These are phyloP conservation scores for Talaromyces sp. DNA, from an alignment of 2,329 filamentous ascomycete genomes.

Conservation along the genomic window DNA sequence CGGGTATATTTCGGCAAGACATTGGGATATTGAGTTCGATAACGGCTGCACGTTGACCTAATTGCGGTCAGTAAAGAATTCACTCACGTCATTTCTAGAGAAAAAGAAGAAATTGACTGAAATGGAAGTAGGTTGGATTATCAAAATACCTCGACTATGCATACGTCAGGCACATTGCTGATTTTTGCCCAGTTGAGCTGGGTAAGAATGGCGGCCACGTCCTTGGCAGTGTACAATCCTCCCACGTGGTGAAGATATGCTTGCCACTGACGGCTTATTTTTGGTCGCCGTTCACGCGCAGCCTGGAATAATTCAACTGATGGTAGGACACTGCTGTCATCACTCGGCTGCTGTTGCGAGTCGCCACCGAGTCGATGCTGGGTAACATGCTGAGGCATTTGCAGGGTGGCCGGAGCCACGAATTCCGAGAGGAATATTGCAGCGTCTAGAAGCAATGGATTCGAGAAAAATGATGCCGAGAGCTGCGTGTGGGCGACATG, in stretches of 20 bases:
- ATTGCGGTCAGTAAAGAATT: neutral
- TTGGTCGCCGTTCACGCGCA: neutral
- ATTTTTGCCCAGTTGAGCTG: neutral
- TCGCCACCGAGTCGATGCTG: neutral
- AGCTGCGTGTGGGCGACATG: constrained; percentile 34
- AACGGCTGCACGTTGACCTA: neutral
- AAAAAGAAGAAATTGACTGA: neutral
- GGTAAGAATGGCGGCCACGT: neutral
- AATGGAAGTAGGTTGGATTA: neutral
- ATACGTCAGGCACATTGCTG: neutral
- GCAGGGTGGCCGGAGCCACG: constrained; percentile 28
- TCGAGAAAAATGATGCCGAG: constrained; percentile 33
- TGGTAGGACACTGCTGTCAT: neutral
- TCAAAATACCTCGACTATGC: neutral
- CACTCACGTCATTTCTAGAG: neutral
- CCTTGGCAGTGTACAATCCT: neutral
- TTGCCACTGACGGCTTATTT: neutral
- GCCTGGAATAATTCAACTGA: neutral
- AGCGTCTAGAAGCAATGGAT: constrained; percentile 31
- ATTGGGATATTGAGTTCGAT: neutral
- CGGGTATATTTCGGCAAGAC: neutral
- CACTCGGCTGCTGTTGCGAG: neutral
- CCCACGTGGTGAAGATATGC: neutral
- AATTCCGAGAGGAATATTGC: constrained; percentile 34
- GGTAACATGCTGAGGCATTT: constrained; percentile 20